Conservation (phyloP, 2,329 filamentous ascomycete species). For the Fusarium guadeloupense region DNA sequence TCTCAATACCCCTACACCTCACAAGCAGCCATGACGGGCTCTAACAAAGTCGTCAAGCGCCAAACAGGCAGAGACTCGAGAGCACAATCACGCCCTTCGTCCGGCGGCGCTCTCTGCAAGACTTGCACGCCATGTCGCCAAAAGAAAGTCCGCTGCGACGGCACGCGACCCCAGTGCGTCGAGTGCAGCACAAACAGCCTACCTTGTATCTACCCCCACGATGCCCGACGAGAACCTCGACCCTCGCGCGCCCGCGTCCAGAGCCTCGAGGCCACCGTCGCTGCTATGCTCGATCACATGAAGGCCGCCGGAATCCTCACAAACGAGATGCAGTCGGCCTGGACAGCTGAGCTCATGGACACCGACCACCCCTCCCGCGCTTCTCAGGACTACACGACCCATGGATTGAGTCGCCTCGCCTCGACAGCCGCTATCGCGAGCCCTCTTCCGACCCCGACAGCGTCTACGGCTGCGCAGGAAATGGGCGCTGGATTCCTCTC, state of each 20-base stretch:
- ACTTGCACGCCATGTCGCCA: conserved; percentile 49
- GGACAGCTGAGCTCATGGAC: conserved; percentile 44
- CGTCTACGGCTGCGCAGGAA: conserved; percentile 38
- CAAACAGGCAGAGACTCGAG: conserved; percentile 33
- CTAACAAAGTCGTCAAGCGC: conserved; percentile 39
- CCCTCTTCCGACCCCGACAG: conserved; percentile 41
- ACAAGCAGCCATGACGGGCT: conserved; percentile 29
- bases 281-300: conserved; percentile 48
- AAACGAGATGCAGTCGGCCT: conserved; percentile 40
- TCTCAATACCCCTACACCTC: not conserved
- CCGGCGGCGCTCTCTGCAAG: conserved; percentile 45
- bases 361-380: conserved; percentile 27
- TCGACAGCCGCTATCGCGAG: conserved; percentile 45
- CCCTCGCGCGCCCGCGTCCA: conserved; percentile 46
- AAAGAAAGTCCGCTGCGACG: conserved; percentile 50
- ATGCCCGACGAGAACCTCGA: conserved; percentile 46
- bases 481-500: conserved; percentile 43
- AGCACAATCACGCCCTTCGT: conserved; percentile 30
- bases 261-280: conserved; percentile 45
- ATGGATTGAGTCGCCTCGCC: conserved; percentile 43
- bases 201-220: conserved; percentile 48
- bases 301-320: conserved; percentile 45
- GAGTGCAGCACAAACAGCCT: conserved; percentile 44
- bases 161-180: conserved; percentile 45
- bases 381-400: conserved; percentile 40